Evolutionary conservation across 2,329 filamentous ascomycete species (phyloP), one percentile per base, ranked within the genome.

Genomic region (Bipolaris bicolor): DNA sequence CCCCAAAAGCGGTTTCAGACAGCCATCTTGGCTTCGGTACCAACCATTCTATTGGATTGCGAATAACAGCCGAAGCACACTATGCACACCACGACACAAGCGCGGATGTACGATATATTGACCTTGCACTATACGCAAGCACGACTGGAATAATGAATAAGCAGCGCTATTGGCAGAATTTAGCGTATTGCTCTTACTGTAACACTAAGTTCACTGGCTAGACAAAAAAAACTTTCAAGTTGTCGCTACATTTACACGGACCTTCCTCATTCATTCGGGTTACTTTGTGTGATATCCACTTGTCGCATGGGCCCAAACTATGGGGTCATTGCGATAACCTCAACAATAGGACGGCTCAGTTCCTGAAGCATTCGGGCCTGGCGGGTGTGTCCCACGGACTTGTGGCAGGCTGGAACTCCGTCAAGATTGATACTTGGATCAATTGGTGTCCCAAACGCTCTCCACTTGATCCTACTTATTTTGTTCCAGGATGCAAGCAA

Each of bases 21-120:
- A 20, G 51, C 51, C n/a, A 41, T 29, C 49, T 34, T 16, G 43
- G 43, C 29, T 57, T 43, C 39, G 44, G 18, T 33, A 34, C 31
- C 31, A 40, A 26, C 39, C 34, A n/a, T 18, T 24, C n/a, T 34
- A n/a, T 36, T 34, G 31, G 16, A n/a, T 51, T 51, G 15, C n/a
- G 26, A 52, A 39, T 18, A 33, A 50, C 47, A 41, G 26, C 16
- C 39, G 16, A 34, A 45, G 16, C 49, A 41, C 20, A 41, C 20
- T 51, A 36, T 47, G 34, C 39, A 31, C 29, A 31, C 29, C 39
- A 24, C 16, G 29, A 53, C 40, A 54, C 43, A 58, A 56, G 57
- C 62, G 65, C 58, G 31, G 54, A 55, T 67, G 64, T 67, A 68
- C 60, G 49, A 49, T 63, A 58, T 60, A 59, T 58, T 58, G 29